Conservation (phyloP, 2,329 filamentous ascomycete genomes). For the Onygenales sp. region DNA sequence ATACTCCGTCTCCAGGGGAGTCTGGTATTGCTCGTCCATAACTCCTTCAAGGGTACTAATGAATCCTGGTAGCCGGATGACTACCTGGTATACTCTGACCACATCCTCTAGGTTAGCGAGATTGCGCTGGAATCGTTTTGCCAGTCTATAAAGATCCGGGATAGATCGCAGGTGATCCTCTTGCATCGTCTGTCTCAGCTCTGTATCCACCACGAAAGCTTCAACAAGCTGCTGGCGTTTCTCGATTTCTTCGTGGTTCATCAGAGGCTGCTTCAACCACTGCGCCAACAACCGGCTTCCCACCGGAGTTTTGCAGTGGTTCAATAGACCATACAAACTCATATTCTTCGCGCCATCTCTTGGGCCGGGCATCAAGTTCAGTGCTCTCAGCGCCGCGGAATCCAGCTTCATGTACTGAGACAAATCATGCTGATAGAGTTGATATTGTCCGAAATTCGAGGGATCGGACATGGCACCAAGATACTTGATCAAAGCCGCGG, state of each 20-base stretch:
- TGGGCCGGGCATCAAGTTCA: slow-evolving; percentile 94
- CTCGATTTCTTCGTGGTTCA: slow-evolving; percentile 83
- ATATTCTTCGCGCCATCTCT: slow-evolving; percentile 94
- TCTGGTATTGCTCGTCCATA: slow-evolving; percentile 90
- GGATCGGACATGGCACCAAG: slow-evolving; percentile 80
- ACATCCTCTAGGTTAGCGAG: slow-evolving; percentile 92
- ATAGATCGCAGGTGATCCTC: slow-evolving; percentile 90
- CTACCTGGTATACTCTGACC: slow-evolving; percentile 86
- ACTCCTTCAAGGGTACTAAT: slow-evolving; percentile 81
- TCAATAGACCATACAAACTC: slow-evolving; percentile 88
- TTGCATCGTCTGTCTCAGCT: slow-evolving; percentile 89
- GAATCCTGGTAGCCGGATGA: slow-evolving; percentile 84
- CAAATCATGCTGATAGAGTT: slow-evolving; percentile 92
- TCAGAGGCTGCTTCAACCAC: slow-evolving; percentile 95
- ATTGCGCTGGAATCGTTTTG: slow-evolving; percentile 89
- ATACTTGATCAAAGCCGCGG: slow-evolving; percentile 89
- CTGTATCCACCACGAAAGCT: slow-evolving; percentile 86
- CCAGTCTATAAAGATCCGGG: slow-evolving; percentile 84
- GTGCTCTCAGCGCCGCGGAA: slow-evolving; percentile 81
- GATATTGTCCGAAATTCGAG: slow-evolving; percentile 94
- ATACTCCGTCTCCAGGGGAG: slow-evolving; percentile 77
- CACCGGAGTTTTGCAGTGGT: slow-evolving; percentile 94
- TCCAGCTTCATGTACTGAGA: slow-evolving; percentile 98
- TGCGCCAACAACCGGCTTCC: slow-evolving; percentile 84
- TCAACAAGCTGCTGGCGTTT: slow-evolving; percentile 89